These are phyloP conservation scores for Wickerhamiella lipophila DNA, from an alignment of 805 yeast species.

Conservation along the genomic window DNA sequence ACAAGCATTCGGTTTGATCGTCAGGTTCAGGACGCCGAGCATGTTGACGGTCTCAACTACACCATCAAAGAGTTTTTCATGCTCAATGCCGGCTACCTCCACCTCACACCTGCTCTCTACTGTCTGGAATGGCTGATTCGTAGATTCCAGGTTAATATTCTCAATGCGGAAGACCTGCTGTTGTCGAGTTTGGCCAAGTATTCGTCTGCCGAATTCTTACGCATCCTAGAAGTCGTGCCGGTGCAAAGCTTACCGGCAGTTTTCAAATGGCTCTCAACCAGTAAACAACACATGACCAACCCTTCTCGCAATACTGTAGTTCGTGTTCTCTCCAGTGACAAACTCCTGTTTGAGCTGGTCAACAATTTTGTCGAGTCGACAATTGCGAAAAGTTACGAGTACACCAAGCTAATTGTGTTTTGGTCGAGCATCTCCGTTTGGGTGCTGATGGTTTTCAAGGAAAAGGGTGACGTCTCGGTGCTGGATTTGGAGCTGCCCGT, in stretches of 20 bases:
- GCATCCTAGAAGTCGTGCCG: slow-evolving; percentile 61
- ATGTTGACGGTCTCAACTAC: slow-evolving; percentile 55
- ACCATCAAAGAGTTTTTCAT: slow-evolving; percentile 65
- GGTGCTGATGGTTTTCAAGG: slow-evolving; percentile 50
- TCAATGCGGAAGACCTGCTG: slow-evolving; percentile 61
- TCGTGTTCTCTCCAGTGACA: slow-evolving; percentile 55
- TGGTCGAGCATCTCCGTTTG: slow-evolving; percentile 62
- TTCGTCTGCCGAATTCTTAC: slow-evolving; percentile 56
- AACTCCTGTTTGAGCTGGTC: slow-evolving; percentile 54
- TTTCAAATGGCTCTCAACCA: slow-evolving; percentile 57
- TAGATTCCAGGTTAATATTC: slow-evolving; percentile 70
- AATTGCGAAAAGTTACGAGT: slow-evolving; percentile 43
- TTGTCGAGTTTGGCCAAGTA: slow-evolving; percentile 73
- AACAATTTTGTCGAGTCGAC: slow-evolving; percentile 40
- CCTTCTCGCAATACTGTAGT: slow-evolving; percentile 62
- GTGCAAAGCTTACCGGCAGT: slow-evolving; percentile 52
- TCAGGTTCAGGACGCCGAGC: slow-evolving; percentile 67
- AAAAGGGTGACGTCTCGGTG: slow-evolving; percentile 28
- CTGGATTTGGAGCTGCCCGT: slow-evolving; percentile 28
- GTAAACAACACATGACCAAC: slow-evolving; percentile 46
- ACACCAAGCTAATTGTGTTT: slow-evolving; percentile 62
- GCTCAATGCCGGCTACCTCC: slow-evolving; percentile 64
- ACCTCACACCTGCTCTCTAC: slow-evolving; percentile 58
- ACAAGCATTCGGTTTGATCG: slow-evolving; percentile 71
- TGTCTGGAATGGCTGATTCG: slow-evolving; percentile 94